Evolutionary conservation across 805 yeast species (phyloP), one percentile per base, ranked within the genome.

Genomic region (Kodamaea laetipori): DNA sequence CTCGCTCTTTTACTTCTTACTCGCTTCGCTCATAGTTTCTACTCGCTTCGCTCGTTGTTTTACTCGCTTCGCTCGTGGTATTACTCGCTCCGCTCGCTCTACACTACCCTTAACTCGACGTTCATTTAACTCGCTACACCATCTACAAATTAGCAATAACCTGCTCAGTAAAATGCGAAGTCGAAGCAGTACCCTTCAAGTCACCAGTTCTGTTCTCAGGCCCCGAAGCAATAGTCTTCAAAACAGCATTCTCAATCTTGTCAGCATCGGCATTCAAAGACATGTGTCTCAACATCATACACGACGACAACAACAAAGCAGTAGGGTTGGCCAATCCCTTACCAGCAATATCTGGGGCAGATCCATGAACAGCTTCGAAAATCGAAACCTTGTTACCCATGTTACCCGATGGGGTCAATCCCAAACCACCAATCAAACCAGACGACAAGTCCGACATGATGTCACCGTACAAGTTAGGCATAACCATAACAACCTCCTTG

Each of bases 211-310:
- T 88, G 81, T 87, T 86, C 69, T 86, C 94, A 54, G 90, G 81
- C 58, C 97, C 97, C 38, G 96, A 87, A 51, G 98, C 98, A 64
- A 94, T 86, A 55, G 98, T 89, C 64, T 70, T 76, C 62, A 77
- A 73, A 45, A 90, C 97, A 47, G 99, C 98, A 55, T 67, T 71
- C 77, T 92, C 95, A 63, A 94, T 89, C 69, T 74, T 78, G 67
- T 80, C 84, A 57, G 97, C 98, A 62, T 84, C 80, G 24, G 76
- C 73, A 69, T 78, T 77, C 69, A 94, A 81, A 42, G 88, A 84
- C 98, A 94, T 92, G 80, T 94, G 99, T 77, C 95, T 86, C 79
- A 94, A 84, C 98, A 94, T 92, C 97, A 94, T 94, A 65, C 90
- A 89, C 36, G 98, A 92, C 39, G 97, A 89, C 66, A 94, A 80